Evolutionary conservation across 1,284 basidiomycete species (phyloP).

Genomic region (Ganoderma resinaceum): DNA sequence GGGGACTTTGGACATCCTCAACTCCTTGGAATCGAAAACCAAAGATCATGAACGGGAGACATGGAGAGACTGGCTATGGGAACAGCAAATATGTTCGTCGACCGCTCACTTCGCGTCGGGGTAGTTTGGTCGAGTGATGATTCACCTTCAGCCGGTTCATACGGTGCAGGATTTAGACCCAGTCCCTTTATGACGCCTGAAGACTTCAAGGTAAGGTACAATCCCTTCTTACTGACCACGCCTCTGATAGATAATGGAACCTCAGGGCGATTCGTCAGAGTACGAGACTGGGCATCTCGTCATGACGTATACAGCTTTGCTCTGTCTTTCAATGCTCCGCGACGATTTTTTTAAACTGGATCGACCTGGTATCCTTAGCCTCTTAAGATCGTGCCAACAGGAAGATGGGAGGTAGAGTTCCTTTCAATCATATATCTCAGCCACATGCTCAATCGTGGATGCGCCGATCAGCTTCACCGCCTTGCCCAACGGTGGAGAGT

Average conservation of each 20-base stretch:
- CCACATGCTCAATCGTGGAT: background rate
- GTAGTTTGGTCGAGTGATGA: constrained; percentile 3
- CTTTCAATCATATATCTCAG: background rate
- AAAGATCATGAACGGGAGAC: constrained; percentile 57
- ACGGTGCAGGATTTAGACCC: constrained; percentile 80
- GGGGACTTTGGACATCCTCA: constrained; percentile 79
- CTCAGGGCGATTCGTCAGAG: constrained; percentile 43
- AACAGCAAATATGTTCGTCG: constrained; percentile 70
- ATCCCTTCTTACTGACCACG: background rate
- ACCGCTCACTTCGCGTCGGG: background rate
- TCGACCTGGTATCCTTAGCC: constrained; percentile 62
- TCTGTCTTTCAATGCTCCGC: constrained; percentile 83
- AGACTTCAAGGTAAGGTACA: constrained; percentile 31
- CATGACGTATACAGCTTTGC: constrained; percentile 89
- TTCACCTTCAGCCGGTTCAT: constrained; percentile 50
- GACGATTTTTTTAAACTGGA: constrained; percentile 80
- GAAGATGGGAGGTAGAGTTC: constrained; percentile 78
- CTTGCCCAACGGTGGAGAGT: constrained; percentile 67
- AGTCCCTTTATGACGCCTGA: constrained; percentile 68
- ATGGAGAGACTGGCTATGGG: constrained; percentile 91
- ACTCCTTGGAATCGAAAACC: constrained; percentile 56
- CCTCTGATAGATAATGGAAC: background rate
- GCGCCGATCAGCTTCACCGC: constrained; percentile 72
- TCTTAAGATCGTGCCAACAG: constrained; percentile 77
- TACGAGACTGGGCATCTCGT: constrained; percentile 85